Conservation (phyloP, 352 stramenopile species). For the Globisporangium cystogenes region DNA sequence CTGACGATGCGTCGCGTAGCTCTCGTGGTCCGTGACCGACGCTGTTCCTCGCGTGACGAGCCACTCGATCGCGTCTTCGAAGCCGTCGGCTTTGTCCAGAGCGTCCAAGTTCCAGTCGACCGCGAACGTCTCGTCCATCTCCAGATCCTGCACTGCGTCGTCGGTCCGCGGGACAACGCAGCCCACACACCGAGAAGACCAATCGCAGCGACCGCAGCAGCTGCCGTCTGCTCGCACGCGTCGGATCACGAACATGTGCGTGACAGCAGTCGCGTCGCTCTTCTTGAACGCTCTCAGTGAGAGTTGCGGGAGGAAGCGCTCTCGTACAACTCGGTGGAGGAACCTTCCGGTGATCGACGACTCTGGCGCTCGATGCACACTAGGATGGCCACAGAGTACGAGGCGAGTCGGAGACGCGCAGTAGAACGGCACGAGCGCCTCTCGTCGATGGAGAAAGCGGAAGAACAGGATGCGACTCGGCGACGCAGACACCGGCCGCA, state of each 20-base stretch:
- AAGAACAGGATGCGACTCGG: constrained; percentile 20
- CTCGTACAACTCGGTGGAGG: constrained; percentile 23
- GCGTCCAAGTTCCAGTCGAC: constrained; percentile 49
- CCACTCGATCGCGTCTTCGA: constrained; percentile 12
- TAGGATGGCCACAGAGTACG: constrained; percentile 30
- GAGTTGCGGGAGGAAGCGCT: constrained; percentile 12
- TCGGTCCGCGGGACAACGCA: constrained; percentile 32
- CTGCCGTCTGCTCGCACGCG: constrained; percentile 36
- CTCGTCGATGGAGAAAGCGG: constrained; percentile 37
- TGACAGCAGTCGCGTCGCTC: neutral
- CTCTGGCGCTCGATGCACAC: constrained; percentile 17
- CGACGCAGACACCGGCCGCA: neutral
- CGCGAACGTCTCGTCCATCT: constrained; percentile 52
- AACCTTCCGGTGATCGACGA: constrained; percentile 19
- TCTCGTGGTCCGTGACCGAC: constrained; percentile 27
- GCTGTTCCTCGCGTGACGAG: constrained; percentile 15
- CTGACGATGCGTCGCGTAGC: constrained; percentile 28
- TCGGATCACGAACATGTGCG: constrained; percentile 32
- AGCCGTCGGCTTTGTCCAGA: neutral
- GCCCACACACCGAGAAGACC: constrained; percentile 39
- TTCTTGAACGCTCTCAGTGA: constrained; percentile 1
- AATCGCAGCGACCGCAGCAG: constrained; percentile 46
- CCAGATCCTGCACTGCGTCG: constrained; percentile 25
- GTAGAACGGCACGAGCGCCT: constrained; percentile 50
- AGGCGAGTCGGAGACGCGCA: constrained; percentile 28